These are phyloP conservation scores for Russula sp. DNA, from an alignment of 768 basidiomycete species.

Conservation along the genomic window DNA sequence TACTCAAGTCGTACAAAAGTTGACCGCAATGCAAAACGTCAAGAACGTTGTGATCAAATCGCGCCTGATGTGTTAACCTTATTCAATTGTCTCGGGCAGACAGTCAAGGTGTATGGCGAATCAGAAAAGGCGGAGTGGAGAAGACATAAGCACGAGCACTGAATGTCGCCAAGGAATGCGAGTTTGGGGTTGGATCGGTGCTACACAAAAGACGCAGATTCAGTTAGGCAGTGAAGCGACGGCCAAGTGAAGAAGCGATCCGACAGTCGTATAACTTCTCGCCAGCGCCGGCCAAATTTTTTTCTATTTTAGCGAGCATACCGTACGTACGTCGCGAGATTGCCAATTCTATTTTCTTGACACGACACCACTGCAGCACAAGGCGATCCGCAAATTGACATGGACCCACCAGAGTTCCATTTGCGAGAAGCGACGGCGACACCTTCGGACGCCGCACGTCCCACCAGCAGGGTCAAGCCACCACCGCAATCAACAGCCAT, in stretches of 20 bases:
- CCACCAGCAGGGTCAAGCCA: constrained; percentile 36
- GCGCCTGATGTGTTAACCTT: neutral
- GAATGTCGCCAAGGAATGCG: neutral
- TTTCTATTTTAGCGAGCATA: neutral
- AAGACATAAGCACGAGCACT: neutral
- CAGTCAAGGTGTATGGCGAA: neutral
- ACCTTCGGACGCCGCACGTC: neutral
- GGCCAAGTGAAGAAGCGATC: neutral
- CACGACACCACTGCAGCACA: neutral
- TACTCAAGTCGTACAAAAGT: neutral
- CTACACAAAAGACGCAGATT: neutral
- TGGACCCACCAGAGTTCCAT: constrained; percentile 17
- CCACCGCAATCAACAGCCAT: constrained; percentile 42
- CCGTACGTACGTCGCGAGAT: neutral
- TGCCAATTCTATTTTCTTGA: neutral
- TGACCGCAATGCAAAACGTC: neutral
- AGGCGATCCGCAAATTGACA: neutral
- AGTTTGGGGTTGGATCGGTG: neutral
- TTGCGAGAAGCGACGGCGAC: constrained; percentile 2
- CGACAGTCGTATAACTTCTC: neutral
- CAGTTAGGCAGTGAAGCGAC: neutral
- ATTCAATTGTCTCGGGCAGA: neutral
- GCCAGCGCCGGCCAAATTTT: neutral
- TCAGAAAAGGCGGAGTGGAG: neutral
- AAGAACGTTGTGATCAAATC: neutral